Conservation (phyloP, 2,329 filamentous ascomycete genomes). For the Diaporthe capsici region DNA sequence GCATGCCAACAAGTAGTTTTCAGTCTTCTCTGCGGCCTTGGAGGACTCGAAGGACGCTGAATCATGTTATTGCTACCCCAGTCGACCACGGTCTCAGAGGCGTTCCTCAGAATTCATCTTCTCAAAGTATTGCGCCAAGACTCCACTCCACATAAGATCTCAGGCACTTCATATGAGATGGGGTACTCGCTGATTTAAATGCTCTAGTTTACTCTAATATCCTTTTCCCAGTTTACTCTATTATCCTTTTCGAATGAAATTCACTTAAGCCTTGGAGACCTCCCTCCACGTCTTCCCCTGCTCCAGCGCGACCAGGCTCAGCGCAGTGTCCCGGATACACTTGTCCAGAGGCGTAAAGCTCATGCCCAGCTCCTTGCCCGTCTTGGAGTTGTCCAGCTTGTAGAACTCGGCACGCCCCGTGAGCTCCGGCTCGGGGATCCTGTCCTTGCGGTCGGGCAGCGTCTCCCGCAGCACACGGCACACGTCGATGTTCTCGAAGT, state of each 20-base stretch:
- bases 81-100: too few species aligned
- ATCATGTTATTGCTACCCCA: too few species aligned
- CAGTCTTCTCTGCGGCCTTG: too few species aligned
- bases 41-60: too few species aligned
- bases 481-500: slow-evolving; percentile 39
- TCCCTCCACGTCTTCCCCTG: slow-evolving; percentile 37
- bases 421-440: slow-evolving; percentile 37
- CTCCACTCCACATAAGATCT: neutral
- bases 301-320: slow-evolving; percentile 38
- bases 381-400: slow-evolving; percentile 37
- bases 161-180: neutral
- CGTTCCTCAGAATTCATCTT: too few species aligned
- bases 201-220: neutral
- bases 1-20: too few species aligned
- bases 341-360: slow-evolving; percentile 26
- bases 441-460: slow-evolving; percentile 37
- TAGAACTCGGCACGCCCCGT: slow-evolving; percentile 30
- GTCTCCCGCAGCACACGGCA: slow-evolving; percentile 29
- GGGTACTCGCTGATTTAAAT: neutral
- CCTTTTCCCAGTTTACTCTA: neutral
- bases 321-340: slow-evolving; percentile 36
- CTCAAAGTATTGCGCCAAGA: too few species aligned
- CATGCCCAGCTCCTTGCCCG: slow-evolving; percentile 30
- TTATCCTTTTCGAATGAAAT: neutral
- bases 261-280: slow-evolving; percentile 24